These are phyloP conservation scores for Leonotis leonurus DNA, from an alignment of 257 asterid species.

Conservation along the genomic window DNA sequence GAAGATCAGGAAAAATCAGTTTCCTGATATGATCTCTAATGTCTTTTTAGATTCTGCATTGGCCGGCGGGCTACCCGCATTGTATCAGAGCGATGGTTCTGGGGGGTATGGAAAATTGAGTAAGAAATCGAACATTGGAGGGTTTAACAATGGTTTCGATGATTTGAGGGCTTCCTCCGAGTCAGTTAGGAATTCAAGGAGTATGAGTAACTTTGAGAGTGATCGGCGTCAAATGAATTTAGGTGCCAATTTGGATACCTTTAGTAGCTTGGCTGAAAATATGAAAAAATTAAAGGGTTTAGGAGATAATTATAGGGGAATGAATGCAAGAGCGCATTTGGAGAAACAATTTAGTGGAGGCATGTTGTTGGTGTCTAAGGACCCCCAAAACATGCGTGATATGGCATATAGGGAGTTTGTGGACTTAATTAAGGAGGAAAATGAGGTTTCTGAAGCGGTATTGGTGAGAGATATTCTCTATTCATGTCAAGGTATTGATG, in stretches of 20 bases:
- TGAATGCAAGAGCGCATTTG: slow-evolving; percentile 37
- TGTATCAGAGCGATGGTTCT: slow-evolving; percentile 34
- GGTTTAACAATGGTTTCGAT: slow-evolving; percentile 22
- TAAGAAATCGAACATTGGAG: slow-evolving; percentile 26
- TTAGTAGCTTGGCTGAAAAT: slow-evolving; percentile 27
- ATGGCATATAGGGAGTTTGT: slow-evolving; percentile 73
- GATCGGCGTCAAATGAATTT: slow-evolving; percentile 18
- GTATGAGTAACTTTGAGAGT: slow-evolving; percentile 23
- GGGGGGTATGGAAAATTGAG: slow-evolving; percentile 24
- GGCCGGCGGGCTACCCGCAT: slow-evolving; percentile 65
- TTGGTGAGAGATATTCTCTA: slow-evolving; percentile 91
- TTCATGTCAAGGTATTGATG: slow-evolving; percentile 96
- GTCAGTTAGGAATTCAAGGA: slow-evolving; percentile 16
- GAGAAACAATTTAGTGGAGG: slow-evolving; percentile 70
- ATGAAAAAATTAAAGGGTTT: slow-evolving; percentile 36
- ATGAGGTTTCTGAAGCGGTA: slow-evolving; percentile 73
- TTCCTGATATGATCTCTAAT: slow-evolving; percentile 29
- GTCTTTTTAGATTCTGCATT: slow-evolving; percentile 54
- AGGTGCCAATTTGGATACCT: slow-evolving; percentile 11
- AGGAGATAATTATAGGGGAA: slow-evolving; percentile 30
- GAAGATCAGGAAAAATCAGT: slow-evolving; percentile 32
- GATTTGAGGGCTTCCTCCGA: slow-evolving; percentile 23
- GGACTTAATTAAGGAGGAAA: slow-evolving; percentile 69
- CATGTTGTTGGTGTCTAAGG: slow-evolving; percentile 67
- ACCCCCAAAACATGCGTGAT: slow-evolving; percentile 77